Conservation (phyloP, 306 rosid species). For the Cajanus cajan region DNA sequence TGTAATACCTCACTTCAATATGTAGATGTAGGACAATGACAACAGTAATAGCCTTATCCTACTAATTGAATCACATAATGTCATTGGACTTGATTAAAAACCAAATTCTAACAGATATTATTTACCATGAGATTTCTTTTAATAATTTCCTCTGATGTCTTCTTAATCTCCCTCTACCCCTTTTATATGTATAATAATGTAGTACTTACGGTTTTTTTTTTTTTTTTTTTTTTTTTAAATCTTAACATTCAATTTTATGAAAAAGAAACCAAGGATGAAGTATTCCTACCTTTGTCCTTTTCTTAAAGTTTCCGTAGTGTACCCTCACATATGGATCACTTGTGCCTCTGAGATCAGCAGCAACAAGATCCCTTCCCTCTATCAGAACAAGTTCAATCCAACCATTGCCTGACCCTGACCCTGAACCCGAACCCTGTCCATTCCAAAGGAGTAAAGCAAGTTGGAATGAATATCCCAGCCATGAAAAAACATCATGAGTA, state of each 20-base stretch:
- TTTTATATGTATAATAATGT: not conserved
- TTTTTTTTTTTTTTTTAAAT: not conserved
- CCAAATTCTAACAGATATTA: not conserved
- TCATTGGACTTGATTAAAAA: not conserved
- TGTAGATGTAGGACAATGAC: not conserved
- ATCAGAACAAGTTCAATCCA: constrained; percentile 88
- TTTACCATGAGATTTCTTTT: not conserved
- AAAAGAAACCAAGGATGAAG: constrained; percentile 26
- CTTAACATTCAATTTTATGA: not conserved
- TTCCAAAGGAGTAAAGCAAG: constrained; percentile 23
- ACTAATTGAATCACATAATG: not conserved
- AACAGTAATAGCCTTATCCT: not conserved
- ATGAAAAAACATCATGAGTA: not conserved
- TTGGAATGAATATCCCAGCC: constrained; percentile 11
- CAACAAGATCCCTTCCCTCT: constrained; percentile 87
- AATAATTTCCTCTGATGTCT: not conserved
- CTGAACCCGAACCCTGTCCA: constrained; percentile 52
- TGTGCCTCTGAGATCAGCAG: constrained; percentile 97
- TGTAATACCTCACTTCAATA: not conserved
- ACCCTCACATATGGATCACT: constrained; percentile 97
- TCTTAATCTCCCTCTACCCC: not conserved
- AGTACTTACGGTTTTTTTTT: not conserved
- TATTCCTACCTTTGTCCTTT: constrained; percentile 74
- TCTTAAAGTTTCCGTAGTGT: constrained; percentile 80
- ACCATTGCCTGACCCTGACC: constrained; percentile 53